These are phyloP conservation scores for Chaetomium globosum DNA, from an alignment of 2,329 filamentous ascomycete genomes.

Conservation along the genomic window DNA sequence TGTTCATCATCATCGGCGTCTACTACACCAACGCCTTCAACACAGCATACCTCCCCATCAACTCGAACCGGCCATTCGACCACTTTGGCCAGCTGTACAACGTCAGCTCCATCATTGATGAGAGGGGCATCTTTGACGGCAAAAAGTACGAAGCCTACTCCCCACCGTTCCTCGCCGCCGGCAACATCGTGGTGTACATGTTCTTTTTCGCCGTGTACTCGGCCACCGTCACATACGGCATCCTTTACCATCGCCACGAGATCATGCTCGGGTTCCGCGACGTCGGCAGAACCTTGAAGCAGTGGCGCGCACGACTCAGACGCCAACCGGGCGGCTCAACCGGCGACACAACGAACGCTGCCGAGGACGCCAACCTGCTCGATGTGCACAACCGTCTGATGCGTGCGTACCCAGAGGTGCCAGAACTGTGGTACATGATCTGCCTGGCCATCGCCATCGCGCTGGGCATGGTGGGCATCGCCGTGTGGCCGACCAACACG, in stretches of 20 bases:
- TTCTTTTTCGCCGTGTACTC: slow-evolving; percentile 49
- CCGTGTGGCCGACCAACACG: slow-evolving; percentile 49
- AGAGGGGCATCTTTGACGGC: slow-evolving; percentile 42
- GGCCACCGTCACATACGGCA: slow-evolving; percentile 46
- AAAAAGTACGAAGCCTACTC: slow-evolving; percentile 48
- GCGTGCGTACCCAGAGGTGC: slow-evolving; percentile 49
- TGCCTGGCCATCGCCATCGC: slow-evolving; percentile 40
- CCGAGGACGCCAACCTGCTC: slow-evolving; percentile 31
- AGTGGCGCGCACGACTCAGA: slow-evolving; percentile 2
- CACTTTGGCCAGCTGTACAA: slow-evolving; percentile 47
- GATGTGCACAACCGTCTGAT: slow-evolving; percentile 54
- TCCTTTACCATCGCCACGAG: slow-evolving; percentile 47
- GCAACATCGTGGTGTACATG: slow-evolving; percentile 43
- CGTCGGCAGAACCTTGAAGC: slow-evolving; percentile 40
- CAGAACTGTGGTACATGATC: slow-evolving; percentile 52
- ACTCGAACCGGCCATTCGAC: slow-evolving; percentile 46
- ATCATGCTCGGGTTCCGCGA: slow-evolving; percentile 45
- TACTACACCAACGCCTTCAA: slow-evolving; percentile 40
- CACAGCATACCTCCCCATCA: slow-evolving; percentile 47
- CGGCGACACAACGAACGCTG: neutral
- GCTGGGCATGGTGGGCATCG: slow-evolving; percentile 44
- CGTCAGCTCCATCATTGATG: slow-evolving; percentile 38
- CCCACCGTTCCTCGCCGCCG: slow-evolving; percentile 47
- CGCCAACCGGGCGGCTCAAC: neutral
- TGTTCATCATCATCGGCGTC: slow-evolving; percentile 35